Percentiles rank a stretch among this genome's conserved stretches.
These are phyloP conservation scores for Carnegiea gigantea DNA, from an alignment of 179 eudicot species.

Conservation along the genomic window DNA sequence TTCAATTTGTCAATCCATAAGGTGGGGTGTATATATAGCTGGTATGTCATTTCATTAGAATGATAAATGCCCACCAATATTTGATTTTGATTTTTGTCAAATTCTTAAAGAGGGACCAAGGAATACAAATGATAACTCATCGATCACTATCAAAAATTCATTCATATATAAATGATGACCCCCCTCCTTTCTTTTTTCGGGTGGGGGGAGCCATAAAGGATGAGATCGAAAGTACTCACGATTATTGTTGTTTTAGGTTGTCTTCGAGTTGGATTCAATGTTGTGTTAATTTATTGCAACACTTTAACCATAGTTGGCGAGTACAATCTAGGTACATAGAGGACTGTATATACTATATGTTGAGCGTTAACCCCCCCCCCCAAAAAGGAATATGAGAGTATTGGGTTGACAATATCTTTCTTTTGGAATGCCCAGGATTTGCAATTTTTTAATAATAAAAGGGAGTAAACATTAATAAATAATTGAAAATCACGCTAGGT, in stretches of 20 bases:
- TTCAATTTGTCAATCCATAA: slow-evolving; percentile 2
- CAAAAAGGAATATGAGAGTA: background rate
- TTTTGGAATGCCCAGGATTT: background rate
- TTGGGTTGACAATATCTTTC: background rate
- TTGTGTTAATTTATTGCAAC: background rate
- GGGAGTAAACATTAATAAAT: background rate
- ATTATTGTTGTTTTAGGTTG: background rate
- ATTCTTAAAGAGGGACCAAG: background rate
- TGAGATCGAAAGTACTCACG: background rate
- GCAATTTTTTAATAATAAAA: too few species aligned
- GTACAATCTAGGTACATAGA: background rate
- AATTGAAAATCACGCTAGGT: too few species aligned
- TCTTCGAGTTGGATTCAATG: background rate
- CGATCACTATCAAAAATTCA: background rate
- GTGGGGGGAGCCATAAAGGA: background rate
- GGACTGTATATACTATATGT: too few species aligned
- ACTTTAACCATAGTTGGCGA: background rate
- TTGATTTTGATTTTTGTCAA: background rate
- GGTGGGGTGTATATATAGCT: background rate
- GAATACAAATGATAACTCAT: background rate
- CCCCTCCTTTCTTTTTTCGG: background rate
- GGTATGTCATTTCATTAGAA: background rate
- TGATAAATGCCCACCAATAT: background rate
- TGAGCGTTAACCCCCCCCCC: too few species aligned
- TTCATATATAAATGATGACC: background rate